phyloP scores from a whole-genome alignment of 139 green algal genomes.

The Mesotaenium endlicherianum region DNA sequence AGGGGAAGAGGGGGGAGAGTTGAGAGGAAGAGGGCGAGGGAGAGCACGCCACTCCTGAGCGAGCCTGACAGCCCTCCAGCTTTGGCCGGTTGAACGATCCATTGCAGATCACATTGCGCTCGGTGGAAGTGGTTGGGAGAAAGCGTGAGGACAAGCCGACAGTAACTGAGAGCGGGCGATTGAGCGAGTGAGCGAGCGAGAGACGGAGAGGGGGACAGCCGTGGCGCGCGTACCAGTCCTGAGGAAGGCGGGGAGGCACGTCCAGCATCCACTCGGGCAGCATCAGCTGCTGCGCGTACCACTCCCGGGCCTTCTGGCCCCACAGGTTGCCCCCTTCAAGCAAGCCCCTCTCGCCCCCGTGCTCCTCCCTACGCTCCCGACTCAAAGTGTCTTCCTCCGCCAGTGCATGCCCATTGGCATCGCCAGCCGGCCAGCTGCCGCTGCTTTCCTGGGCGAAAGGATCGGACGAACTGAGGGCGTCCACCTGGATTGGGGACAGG shows the following conservation, averaged over 20 bases:
- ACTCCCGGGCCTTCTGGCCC: conserved; percentile 7
- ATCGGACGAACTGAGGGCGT: not conserved
- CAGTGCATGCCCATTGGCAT: not conserved
- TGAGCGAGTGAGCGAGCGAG: too few species aligned
- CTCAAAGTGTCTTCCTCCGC: not conserved
- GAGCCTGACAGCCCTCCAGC: too few species aligned
- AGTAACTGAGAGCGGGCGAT: too few species aligned
- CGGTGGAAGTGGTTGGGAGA: too few species aligned
- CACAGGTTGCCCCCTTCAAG: not conserved
- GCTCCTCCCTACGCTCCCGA: not conserved
- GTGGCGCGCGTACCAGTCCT: conserved; percentile 74
- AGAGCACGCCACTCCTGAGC: too few species aligned
- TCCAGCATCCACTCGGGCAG: conserved; percentile 87
- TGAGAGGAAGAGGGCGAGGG: too few species aligned
- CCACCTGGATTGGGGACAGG: not conserved
- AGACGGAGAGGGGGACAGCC: too few species aligned
- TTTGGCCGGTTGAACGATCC: too few species aligned
- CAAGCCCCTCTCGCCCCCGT: not conserved
- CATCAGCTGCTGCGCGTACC: conserved; percentile 70
- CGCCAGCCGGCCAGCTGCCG: not conserved
- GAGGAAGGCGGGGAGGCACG: conserved; percentile 68
- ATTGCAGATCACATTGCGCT: too few species aligned
- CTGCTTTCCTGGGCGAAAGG: not conserved
- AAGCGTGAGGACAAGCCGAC: too few species aligned
- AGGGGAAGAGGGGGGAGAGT: too few species aligned